Percentiles rank a stretch among this genome's conserved stretches.
phyloP scores from a whole-genome alignment of 495 filamentous ascomycete genomes.

The Xylaria cubensis region DNA sequence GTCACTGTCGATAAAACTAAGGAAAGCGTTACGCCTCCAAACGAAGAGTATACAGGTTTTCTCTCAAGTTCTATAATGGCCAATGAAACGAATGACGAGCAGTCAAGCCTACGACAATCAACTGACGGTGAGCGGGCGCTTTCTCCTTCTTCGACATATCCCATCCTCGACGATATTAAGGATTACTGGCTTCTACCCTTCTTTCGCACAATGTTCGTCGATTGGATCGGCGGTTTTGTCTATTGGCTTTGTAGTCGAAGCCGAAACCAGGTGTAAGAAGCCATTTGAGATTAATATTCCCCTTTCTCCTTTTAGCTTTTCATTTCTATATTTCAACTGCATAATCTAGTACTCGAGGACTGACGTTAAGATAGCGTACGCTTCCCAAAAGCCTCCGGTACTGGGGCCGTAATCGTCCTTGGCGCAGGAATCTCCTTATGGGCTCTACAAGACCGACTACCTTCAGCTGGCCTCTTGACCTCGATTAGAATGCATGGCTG shows the following conservation, averaged over 20 bases:
- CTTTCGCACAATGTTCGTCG: slow-evolving; percentile 31
- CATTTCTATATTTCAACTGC: not conserved
- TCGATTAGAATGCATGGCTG: not conserved
- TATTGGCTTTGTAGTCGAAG: slow-evolving; percentile 33
- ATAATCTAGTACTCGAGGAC: not conserved
- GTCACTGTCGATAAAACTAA: slow-evolving; percentile 2
- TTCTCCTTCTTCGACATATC: slow-evolving; percentile 18
- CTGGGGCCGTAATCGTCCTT: slow-evolving; percentile 13
- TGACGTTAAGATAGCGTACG: slow-evolving; percentile 13
- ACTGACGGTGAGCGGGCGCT: slow-evolving; percentile 20
- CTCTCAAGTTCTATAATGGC: not conserved
- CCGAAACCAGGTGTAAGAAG: slow-evolving; percentile 34
- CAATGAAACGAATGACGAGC: slow-evolving; percentile 1
- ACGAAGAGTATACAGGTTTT: not conserved
- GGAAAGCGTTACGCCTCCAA: not conserved
- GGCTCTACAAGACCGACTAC: slow-evolving; percentile 11
- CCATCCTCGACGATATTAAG: slow-evolving; percentile 3
- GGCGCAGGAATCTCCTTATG: slow-evolving; percentile 15
- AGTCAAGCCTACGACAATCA: slow-evolving; percentile 25
- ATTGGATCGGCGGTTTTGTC: slow-evolving; percentile 36
- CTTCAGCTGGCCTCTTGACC: not conserved
- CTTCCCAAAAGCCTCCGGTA: not conserved
- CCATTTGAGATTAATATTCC: not conserved
- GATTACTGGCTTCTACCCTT: slow-evolving; percentile 32
- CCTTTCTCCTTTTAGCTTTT: not conserved